Evolutionary conservation across 148 eudicot species (phyloP), one percentile per base, ranked within the genome.

Genomic region (Dianthus caryophyllus): DNA sequence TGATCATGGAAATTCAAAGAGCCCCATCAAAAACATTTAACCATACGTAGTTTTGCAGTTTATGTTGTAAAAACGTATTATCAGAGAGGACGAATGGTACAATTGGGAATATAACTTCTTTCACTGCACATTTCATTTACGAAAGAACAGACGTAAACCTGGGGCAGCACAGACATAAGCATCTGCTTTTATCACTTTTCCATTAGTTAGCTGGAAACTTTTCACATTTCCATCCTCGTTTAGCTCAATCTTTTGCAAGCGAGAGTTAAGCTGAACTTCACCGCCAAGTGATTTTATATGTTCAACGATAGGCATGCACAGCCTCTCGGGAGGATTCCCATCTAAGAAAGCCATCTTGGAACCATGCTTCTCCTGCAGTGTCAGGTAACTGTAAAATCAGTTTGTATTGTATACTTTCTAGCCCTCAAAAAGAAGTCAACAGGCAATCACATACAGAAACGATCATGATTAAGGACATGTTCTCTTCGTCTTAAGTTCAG

Each of bases 291-390:
- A 88, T 78, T 61, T 66, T 43, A 94, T 82, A 73, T 90, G 99
- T 57, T 94, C 84, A 64, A 78, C 97, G 70, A 90, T 90, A 38
- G 99, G 99, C 95, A 78, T 82, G 83, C 99, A 94, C 58, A 90
- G 90, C 74, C 99, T 88, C 78, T 94, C 99, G 14, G 97, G 99
- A 68, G 99, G 99, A 65, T 85, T 94, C 36, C 99, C 99, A 80
- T 94, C 99, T 74, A 95, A 76, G 72, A 95, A 95, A 77, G 99
- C 99, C 93, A 95, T 88, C 77, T 95, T 95, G 5, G 99, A 95
- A 50, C 99, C 99, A 82, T 95, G 90, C 75, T 90, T 95, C 72
- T 95, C 99, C 99, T 95, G 84, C 67, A 64, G 63, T 50, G 65
- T 65, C 12, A 36, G 20, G 38, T 31, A 51, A 60, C 12, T 39